Base-by-base conservation (phyloP, 2,329 filamentous ascomycete genomes). In the Drechslerella stenobrocha region DNA sequence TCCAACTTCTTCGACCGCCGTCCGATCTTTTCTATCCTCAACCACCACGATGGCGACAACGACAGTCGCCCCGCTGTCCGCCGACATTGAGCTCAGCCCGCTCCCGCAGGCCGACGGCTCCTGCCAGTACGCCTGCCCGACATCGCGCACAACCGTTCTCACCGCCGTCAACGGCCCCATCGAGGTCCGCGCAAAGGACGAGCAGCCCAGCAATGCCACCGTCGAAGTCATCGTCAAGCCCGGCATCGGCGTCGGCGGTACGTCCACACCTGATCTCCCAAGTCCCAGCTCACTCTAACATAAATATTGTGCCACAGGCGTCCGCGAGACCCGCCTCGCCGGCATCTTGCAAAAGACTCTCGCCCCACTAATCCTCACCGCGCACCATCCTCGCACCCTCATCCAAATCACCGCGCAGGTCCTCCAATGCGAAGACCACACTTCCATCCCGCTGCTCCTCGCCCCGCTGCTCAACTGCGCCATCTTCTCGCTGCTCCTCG, bases 151-250 rank as follows among this genome's bases (percentile, higher is more conserved):
- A 77, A 87, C 86, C 44, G 83, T 97, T 70, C 83, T 95, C 55
- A 88, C 87, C 58, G 87, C 89, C 11, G 90, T 95, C 71, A 97
- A 96, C 77, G 93, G 92, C 0, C 93, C 93, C 13, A 84, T 97
- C 72, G 93, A 98, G 79, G 89, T 92, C 13, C 85, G 86, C 72
- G 84, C 91, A 73, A 85, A 89, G 73, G 92, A 98, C 75, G 90
- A 97, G 76, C 84, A 93, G 71, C 88, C 93, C 5, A 91, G 95
- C 77, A 90, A 96, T 79, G 90, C 92, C 24, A 84, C 87, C 50
- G 81, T 98, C 71, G 93, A 97, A 77, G 89, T 98, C 61, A 85
- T 92, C 75, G 84, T 98, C 71, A 85, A 93, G 76, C 92, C 92
- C 48, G 87, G 88, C 32, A 85, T 87, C 70, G 91, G 91, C 13